phyloP scores from a whole-genome alignment of 2,329 filamentous ascomycete species.

The Ambrosiella cleistominuta region DNA sequence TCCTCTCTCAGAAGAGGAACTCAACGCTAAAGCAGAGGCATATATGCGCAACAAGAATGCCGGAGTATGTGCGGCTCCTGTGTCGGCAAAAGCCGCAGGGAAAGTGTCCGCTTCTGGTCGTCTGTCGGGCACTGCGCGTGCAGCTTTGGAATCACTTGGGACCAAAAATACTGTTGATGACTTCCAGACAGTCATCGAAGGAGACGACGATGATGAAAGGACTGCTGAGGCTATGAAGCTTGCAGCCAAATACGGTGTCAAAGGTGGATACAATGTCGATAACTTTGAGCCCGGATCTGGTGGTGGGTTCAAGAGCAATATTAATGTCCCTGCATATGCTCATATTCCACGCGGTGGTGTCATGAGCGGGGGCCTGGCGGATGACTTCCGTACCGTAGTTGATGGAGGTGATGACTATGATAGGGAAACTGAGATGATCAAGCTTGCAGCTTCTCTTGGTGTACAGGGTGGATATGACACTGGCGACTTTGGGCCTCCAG shows the following conservation, averaged over 20 bases:
- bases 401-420: not conserved
- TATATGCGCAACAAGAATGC: not conserved
- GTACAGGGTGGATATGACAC: not conserved
- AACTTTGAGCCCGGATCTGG: not conserved
- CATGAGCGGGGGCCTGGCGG: not conserved
- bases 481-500: not conserved
- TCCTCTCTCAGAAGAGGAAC: not conserved
- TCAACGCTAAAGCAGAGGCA: not conserved
- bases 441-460: not conserved
- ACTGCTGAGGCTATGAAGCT: not conserved
- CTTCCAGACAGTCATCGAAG: conserved; percentile 4
- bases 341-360: not conserved
- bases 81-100: not conserved
- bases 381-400: conserved; percentile 1
- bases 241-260: conserved; percentile 1
- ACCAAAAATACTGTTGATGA: not conserved
- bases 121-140: not conserved
- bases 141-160: not conserved
- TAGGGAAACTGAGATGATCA: not conserved
- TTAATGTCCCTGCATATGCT: not conserved
- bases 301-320: not conserved
- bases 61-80: not conserved
- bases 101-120: not conserved
- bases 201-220: not conserved
- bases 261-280: not conserved